Base-by-base conservation (phyloP, 371 early-diverging fungal species). In the Mortierella sp. region DNA sequence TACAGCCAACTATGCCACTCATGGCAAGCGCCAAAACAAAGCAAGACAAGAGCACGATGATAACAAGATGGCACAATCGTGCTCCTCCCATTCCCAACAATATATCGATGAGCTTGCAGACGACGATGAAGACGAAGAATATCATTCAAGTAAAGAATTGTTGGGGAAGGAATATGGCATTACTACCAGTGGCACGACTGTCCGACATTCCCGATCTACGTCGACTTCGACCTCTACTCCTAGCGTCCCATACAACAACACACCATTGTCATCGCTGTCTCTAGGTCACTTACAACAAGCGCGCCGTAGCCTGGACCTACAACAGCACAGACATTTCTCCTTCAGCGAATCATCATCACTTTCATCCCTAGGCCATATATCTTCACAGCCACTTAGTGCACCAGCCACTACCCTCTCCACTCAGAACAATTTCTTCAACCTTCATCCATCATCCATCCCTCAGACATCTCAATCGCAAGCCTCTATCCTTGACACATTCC, bases 401-500 rank as follows among this genome's bases (percentile, higher is more conserved):
- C 66, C 66, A 4, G 49, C 75, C 17, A 17, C 72, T 0, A 64
- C 77, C 19, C 65, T 68, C 29, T 61, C 68, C 22, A 42, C 77
- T 1, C 71, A 70, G 26, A 70, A 59, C 51, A 12, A 35, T 22
- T 56, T 71, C 51, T 61, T 71, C 61, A 59, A 66, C 55, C 47
- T 66, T 23, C 45, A 53, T 28, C 61, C 66, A 10, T 23, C 57
- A 29, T 67, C 68, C 19, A 28, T 49, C 54, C 58, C 28, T 3
- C 22, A 22, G 0, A 35, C 53, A 37, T 43, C 63, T 23, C 76
- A 70, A 22, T 54, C 53, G 7, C 62, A 12, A 13, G 28, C 70
- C 0, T 75, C 76, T 5, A 69, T 75, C 63, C 66, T 75, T 17
- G 70, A 70, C 43, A 60, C 76, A 6, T 61, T 69, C 43, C 66